Percentiles rank a stretch among this genome's conserved stretches.
Evolutionary conservation across 139 green algal genomes (phyloP).

Genomic region (Auxenochlorella pyrenoidosa): DNA sequence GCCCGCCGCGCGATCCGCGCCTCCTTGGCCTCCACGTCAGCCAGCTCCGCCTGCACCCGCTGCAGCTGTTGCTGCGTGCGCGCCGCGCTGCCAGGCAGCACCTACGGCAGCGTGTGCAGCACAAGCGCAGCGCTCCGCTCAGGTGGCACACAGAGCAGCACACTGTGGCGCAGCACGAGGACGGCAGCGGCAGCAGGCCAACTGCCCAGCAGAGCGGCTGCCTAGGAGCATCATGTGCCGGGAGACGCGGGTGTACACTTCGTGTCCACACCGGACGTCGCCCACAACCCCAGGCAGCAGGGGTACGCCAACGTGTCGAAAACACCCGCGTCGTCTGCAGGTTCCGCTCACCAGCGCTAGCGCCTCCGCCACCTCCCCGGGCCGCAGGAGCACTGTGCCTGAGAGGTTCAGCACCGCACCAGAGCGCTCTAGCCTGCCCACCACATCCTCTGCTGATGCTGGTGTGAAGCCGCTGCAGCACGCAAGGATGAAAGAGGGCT

Average conservation of each 20-base stretch:
- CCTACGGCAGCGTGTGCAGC: neutral
- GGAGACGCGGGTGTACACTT: neutral
- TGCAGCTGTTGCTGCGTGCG: neutral
- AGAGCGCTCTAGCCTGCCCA: neutral
- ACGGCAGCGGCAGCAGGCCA: neutral
- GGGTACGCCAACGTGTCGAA: too few species aligned
- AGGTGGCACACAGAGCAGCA: neutral
- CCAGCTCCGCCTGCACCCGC: neutral
- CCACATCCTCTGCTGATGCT: neutral
- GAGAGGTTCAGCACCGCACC: neutral
- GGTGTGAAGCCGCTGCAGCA: conserved; percentile 5
- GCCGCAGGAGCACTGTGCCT: conserved; percentile 21
- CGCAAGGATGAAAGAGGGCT: neutral
- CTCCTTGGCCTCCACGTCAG: neutral
- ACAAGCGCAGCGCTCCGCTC: neutral
- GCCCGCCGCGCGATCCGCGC: neutral
- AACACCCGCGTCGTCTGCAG: too few species aligned
- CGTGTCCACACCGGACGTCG: neutral
- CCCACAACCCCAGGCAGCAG: too few species aligned
- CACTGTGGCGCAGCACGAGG: neutral
- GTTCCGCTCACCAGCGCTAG: neutral
- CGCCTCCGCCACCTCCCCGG: conserved; percentile 23
- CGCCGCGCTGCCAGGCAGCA: neutral
- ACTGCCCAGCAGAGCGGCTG: too few species aligned
- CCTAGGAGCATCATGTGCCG: too few species aligned